A percentile compares a stretch with the other conserved stretches of the same genome.
phyloP scores from a whole-genome alignment of 2,329 filamentous ascomycete genomes.

The Alternaria triticimaculans region DNA sequence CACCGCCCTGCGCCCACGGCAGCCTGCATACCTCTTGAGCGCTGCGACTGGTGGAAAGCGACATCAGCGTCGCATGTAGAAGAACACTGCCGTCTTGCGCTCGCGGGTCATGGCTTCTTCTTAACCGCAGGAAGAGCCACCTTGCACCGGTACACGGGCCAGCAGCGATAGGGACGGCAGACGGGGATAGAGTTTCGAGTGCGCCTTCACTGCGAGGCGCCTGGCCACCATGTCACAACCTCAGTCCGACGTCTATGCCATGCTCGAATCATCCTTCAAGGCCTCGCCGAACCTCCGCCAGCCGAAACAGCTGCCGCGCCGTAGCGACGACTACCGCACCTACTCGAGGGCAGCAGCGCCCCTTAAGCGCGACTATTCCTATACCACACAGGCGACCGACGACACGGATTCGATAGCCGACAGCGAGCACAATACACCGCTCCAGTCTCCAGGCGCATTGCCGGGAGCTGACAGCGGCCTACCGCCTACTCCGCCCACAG shows the following conservation, averaged over 20 bases:
- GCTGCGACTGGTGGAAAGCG: conserved; percentile 12
- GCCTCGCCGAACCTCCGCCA: conserved; percentile 34
- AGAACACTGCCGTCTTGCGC: conserved; percentile 9
- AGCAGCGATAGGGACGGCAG: conserved; percentile 3
- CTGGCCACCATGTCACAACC: conserved; percentile 31
- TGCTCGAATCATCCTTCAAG: conserved; percentile 43
- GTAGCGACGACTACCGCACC: conserved; percentile 34
- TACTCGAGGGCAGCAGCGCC: conserved; percentile 31
- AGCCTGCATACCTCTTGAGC: conserved; percentile 12
- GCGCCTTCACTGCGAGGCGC: background rate
- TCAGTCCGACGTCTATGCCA: conserved; percentile 34
- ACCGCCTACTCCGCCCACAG: conserved; percentile 55
- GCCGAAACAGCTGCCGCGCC: conserved; percentile 36
- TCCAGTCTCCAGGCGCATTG: conserved; percentile 35
- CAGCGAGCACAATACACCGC: conserved; percentile 35
- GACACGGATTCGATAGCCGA: conserved; percentile 34
- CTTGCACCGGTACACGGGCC: conserved; percentile 9
- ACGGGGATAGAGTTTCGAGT: background rate
- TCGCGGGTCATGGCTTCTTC: conserved; percentile 30
- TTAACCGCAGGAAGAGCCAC: conserved; percentile 12
- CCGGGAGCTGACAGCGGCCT: conserved; percentile 46
- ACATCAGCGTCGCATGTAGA: conserved; percentile 26
- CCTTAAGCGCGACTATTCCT: conserved; percentile 22
- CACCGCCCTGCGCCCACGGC: conserved; percentile 15
- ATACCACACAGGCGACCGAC: conserved; percentile 38